Evolutionary conservation across 495 filamentous ascomycete genomes (phyloP).

Genomic region (Saxispiralis lemnorum): DNA sequence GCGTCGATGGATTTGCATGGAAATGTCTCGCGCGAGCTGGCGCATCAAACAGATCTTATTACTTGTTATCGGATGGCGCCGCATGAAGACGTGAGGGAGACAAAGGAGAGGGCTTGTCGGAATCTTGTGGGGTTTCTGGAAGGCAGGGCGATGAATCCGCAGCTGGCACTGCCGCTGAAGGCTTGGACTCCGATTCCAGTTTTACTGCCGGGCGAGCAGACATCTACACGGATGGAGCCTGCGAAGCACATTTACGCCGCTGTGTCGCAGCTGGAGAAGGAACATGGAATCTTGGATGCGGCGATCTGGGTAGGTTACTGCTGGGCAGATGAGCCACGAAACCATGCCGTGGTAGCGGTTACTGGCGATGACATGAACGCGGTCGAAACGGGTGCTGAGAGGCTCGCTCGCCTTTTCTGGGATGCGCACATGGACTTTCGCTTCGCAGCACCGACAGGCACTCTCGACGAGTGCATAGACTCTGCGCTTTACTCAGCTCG

Average conservation of each 20-base stretch:
- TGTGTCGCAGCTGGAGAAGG: conserved; percentile 29
- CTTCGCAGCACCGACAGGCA: conserved; percentile 38
- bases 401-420: conserved; percentile 35
- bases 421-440: conserved; percentile 30
- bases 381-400: conserved; percentile 26
- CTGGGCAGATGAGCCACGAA: conserved; percentile 42
- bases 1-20: conserved; percentile 42
- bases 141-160: background rate
- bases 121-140: conserved; percentile 31
- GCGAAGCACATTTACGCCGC: conserved; percentile 36
- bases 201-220: conserved; percentile 39
- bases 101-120: conserved; percentile 36
- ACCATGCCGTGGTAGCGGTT: conserved; percentile 34
- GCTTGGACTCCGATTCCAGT: conserved; percentile 39
- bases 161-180: conserved; percentile 29
- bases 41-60: conserved; percentile 34
- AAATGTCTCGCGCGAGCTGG: conserved; percentile 35
- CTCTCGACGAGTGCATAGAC: conserved; percentile 33
- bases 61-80: conserved; percentile 42
- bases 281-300: conserved; percentile 32
- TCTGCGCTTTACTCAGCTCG: conserved; percentile 21
- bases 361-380: conserved; percentile 33
- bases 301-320: conserved; percentile 44
- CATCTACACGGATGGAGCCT: conserved; percentile 38
- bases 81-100: conserved; percentile 34